phyloP scores from a whole-genome alignment of 495 filamentous ascomycete species.

The Immersiella caudata region DNA sequence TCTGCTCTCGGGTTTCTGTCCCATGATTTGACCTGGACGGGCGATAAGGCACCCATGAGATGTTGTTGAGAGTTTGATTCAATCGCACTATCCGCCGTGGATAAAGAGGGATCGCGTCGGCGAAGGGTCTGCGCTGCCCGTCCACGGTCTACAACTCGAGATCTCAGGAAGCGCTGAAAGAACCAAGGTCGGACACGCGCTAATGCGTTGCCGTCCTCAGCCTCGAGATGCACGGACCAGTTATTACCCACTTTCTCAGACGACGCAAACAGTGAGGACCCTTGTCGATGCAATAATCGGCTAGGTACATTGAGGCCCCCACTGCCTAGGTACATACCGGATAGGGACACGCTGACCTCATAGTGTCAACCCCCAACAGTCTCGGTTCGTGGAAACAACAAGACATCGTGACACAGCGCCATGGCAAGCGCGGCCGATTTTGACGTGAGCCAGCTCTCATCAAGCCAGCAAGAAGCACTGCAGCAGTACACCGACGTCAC shows the following conservation, averaged over 20 bases:
- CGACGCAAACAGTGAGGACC: neutral
- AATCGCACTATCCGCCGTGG: neutral
- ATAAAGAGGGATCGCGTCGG: slow-evolving; percentile 2
- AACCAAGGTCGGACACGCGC: neutral
- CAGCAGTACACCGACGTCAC: slow-evolving; percentile 89
- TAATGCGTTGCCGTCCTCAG: slow-evolving; percentile 16
- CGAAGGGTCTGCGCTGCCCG: neutral
- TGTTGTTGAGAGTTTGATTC: neutral
- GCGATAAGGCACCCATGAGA: slow-evolving; percentile 36
- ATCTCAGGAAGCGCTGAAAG: slow-evolving; percentile 5
- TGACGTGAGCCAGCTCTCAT: slow-evolving; percentile 71
- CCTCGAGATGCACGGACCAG: slow-evolving; percentile 19
- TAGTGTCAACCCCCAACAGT: neutral
- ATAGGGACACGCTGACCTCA: slow-evolving; percentile 21
- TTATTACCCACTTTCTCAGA: neutral
- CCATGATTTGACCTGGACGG: slow-evolving; percentile 36
- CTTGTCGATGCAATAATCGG: neutral
- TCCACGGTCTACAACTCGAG: neutral
- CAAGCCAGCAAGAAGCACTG: slow-evolving; percentile 75
- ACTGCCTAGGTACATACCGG: neutral
- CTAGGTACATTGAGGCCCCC: neutral
- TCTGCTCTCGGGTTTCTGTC: slow-evolving; percentile 40
- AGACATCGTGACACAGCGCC: neutral
- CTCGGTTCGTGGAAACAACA: neutral
- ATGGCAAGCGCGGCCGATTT: slow-evolving; percentile 47